Evolutionary conservation across 768 basidiomycete genomes (phyloP).

Genomic region (Paxillus rubicundulus): DNA sequence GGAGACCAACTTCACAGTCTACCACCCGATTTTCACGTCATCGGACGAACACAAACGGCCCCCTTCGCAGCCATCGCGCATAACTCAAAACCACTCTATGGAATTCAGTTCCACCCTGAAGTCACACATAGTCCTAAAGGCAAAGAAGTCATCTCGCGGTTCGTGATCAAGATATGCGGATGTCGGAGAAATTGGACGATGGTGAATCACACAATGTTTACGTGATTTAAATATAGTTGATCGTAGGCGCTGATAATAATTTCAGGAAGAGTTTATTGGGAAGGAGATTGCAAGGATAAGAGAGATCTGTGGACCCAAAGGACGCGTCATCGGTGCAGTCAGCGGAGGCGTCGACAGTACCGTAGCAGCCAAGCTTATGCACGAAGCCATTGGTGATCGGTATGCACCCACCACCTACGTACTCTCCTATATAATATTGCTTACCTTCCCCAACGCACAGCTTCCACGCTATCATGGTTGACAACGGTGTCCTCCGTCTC

Average conservation of each 20-base stretch:
- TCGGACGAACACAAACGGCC: conserved; percentile 82
- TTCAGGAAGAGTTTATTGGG: conserved; percentile 92
- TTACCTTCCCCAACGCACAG: conserved; percentile 37
- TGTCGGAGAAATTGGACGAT: conserved; percentile 90
- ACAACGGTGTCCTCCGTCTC: conserved; percentile 93
- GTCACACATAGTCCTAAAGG: conserved; percentile 93
- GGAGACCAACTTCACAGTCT: conserved; percentile 87
- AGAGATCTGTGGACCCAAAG: conserved; percentile 90
- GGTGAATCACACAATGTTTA: conserved; percentile 44
- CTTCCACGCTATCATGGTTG: conserved; percentile 99
- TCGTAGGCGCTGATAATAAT: neutral
- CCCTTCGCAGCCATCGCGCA: conserved; percentile 95
- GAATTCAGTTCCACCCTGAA: conserved; percentile 98
- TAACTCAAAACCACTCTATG: conserved; percentile 83
- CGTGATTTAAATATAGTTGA: conserved; percentile 3
- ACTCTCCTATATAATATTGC: neutral
- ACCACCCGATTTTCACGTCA: conserved; percentile 81
- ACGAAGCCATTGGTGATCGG: conserved; percentile 98
- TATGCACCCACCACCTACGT: conserved; percentile 31
- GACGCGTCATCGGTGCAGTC: conserved; percentile 97
- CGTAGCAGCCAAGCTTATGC: conserved; percentile 98
- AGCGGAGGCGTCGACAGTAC: conserved; percentile 98
- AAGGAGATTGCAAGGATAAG: conserved; percentile 94
- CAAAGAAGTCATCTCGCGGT: conserved; percentile 83
- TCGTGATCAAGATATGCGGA: conserved; percentile 80